Percentiles rank a stretch among this genome's conserved stretches.
Conservation (phyloP, 2,329 filamentous ascomycete species). For the Orbilia blumenaviensis region DNA sequence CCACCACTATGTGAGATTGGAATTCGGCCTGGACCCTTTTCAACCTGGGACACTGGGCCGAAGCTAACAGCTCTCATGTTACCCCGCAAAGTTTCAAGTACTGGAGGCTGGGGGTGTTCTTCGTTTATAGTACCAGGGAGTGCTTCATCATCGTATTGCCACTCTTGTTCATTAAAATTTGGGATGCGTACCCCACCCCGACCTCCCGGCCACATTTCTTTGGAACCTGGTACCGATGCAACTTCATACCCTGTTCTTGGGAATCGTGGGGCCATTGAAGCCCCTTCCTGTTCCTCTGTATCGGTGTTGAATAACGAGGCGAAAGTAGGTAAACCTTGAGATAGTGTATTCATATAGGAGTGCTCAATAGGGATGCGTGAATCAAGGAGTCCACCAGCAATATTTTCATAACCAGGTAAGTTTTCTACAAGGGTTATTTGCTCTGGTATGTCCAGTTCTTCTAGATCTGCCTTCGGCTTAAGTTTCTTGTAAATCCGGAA, state of each 20-base stretch:
- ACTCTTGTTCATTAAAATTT: background rate
- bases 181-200: background rate
- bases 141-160: background rate
- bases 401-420: background rate
- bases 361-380: background rate
- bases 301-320: background rate
- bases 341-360: background rate
- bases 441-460: background rate
- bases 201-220: background rate
- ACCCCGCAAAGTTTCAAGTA: too few relatives aligned
- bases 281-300: background rate
- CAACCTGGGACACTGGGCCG: too few relatives aligned
- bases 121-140: background rate
- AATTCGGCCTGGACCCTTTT: too few relatives aligned
- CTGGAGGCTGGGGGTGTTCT: background rate
- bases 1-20: too few relatives aligned
- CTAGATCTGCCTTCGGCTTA: background rate
- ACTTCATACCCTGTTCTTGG: background rate
- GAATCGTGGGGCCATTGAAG: background rate
- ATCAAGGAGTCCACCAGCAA: background rate
- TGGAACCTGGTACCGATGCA: background rate
- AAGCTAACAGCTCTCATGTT: background rate
- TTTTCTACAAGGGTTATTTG: background rate
- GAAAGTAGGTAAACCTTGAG: background rate
- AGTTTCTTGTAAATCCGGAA: conserved; percentile 11